Evolutionary conservation across 2,329 filamentous ascomycete genomes (phyloP).

Genomic region (Colletotrichum sp.): DNA sequence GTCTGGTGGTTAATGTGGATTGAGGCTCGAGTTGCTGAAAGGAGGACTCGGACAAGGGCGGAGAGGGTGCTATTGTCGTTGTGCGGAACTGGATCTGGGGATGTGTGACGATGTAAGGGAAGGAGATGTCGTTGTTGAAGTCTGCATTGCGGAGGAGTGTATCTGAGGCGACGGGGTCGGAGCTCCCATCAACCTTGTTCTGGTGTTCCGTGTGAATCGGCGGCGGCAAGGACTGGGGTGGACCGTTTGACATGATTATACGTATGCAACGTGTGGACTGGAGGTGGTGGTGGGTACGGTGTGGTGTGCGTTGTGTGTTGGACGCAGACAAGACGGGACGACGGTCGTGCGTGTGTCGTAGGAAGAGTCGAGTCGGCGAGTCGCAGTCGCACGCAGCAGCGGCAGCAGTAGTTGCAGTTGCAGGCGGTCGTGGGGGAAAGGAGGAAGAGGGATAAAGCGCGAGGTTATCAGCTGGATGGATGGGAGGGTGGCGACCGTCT

Average conservation of each 20-base stretch:
- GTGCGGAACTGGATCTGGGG: slow-evolving; percentile 38
- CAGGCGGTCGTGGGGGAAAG: slow-evolving; percentile 13
- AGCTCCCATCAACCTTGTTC: slow-evolving; percentile 16
- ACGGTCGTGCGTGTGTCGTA: slow-evolving; percentile 16
- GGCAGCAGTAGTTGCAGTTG: neutral
- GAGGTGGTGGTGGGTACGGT: slow-evolving; percentile 8
- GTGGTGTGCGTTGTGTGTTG: neutral
- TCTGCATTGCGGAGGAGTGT: slow-evolving; percentile 18
- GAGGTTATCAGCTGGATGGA: slow-evolving; percentile 27
- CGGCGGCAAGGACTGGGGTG: slow-evolving; percentile 18
- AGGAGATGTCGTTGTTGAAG: slow-evolving; percentile 18
- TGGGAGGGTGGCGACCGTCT: slow-evolving; percentile 20
- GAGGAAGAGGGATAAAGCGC: slow-evolving; percentile 23
- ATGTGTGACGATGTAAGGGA: slow-evolving; percentile 22
- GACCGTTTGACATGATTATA: slow-evolving; percentile 21
- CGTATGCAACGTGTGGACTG: slow-evolving; percentile 9
- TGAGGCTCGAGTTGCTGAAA: slow-evolving; percentile 16
- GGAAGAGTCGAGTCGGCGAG: neutral
- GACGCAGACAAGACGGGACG: neutral
- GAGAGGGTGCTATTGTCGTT: slow-evolving; percentile 44
- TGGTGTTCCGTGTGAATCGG: slow-evolving; percentile 8
- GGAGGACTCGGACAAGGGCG: slow-evolving; percentile 28
- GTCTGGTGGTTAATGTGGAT: neutral
- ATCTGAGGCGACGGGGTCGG: slow-evolving; percentile 19
- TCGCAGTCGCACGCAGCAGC: neutral